Base-by-base conservation (phyloP, 257 asterid genomes). In the Handroanthus guayacan region DNA sequence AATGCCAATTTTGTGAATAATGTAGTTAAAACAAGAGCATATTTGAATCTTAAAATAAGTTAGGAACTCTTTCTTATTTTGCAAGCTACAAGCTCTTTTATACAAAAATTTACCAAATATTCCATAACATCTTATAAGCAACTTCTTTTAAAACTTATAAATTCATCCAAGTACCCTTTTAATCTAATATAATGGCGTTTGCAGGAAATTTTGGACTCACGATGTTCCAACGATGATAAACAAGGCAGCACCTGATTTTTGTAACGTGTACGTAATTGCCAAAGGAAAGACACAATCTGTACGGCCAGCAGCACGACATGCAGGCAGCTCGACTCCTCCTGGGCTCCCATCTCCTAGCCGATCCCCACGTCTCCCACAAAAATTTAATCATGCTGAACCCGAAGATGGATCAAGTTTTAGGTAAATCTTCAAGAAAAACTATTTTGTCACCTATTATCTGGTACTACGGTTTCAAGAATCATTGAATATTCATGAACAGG, bases 191-290 rank as follows among this genome's bases (percentile, higher is more conserved):
- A 25, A 25, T 25, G 31, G 31, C 31, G 1, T 0, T 25, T 0
- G 75, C 62, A 75, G 86, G 86, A 88, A 85, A 79, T 86, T 89
- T 69, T 88, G 90, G 93, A 74, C 78, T 44, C 74, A 74, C 34
- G 96, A 88, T 75, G 84, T 89, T 74, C 88, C 97, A 60, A 86
- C 96, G 43, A 45, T 84, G 69, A 77, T 91, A 64, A 89, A 87
- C 86, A 93, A 87, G 84, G 78, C 83, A 9, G 98, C 96, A 14
- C 98, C 96, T 0, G 94, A 88, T 39, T 91, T 82, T 63, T 91
- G 97, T 71, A 87, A 97, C 0, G 91, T 91, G 10, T 88, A 89
- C 62, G 93, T 93, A 12, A 87, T 93, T 51, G 47, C 89, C 1
- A 88, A 83, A 56, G 97, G 91, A 63, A 89, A 87, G 79, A 56